Evolutionary conservation across 2,329 filamentous ascomycete species (phyloP).

Genomic region (Fusarium chlamydosporum): DNA sequence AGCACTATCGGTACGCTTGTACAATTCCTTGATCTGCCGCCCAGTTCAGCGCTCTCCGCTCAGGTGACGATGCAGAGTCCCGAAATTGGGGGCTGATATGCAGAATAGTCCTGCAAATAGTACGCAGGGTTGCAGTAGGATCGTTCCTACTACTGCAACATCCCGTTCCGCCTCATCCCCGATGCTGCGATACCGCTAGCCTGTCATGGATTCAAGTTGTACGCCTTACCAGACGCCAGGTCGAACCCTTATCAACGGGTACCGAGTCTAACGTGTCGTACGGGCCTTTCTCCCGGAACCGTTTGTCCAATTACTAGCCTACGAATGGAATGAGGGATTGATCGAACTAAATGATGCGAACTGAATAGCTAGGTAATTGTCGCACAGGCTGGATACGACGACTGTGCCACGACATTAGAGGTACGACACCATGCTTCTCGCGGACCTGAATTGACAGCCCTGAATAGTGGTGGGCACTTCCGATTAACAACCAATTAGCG

Average conservation of each 20-base stretch:
- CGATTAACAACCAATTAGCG: conserved; percentile 25
- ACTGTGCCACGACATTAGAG: conserved; percentile 9
- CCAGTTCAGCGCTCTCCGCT: conserved; percentile 27
- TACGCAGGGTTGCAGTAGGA: conserved; percentile 29
- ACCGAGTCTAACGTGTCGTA: conserved; percentile 21
- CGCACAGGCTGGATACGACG: conserved; percentile 37
- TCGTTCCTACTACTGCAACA: conserved; percentile 29
- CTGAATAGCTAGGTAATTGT: conserved; percentile 18
- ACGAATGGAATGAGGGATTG: not conserved
- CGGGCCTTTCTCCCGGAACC: conserved; percentile 8
- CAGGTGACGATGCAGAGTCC: conserved; percentile 30
- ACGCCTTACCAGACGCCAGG: conserved; percentile 11
- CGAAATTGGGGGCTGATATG: conserved; percentile 13
- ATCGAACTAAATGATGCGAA: not conserved
- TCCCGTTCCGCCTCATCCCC: conserved; percentile 24
- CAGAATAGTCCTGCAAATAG: conserved; percentile 5
- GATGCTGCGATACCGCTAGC: conserved; percentile 23
- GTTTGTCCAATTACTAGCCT: not conserved
- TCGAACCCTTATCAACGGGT: conserved; percentile 9
- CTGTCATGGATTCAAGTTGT: conserved; percentile 6
- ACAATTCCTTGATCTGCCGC: conserved; percentile 5
- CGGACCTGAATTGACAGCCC: conserved; percentile 29
- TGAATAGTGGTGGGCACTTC: conserved; percentile 32
- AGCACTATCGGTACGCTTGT: not conserved
- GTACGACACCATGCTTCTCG: conserved; percentile 27